phyloP scores from a whole-genome alignment of 192 early-diverging fungal species.

The Coemansia sp. region DNA sequence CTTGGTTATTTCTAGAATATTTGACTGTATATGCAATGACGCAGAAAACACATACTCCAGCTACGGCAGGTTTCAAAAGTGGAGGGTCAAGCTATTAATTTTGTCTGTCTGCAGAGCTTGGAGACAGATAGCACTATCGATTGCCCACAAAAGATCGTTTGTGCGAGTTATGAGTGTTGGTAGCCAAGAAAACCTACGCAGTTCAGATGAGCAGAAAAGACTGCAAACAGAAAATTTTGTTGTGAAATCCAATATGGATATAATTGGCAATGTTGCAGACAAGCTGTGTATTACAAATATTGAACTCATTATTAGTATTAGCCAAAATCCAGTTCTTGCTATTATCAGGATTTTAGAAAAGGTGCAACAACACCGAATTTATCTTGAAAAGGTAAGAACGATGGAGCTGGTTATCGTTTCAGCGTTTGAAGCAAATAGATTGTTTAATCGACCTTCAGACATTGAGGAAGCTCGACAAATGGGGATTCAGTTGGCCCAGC shows the following conservation, averaged over 20 bases:
- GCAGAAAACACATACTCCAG: neutral
- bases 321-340: neutral
- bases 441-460: neutral
- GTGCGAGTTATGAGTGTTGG: neutral
- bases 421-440: neutral
- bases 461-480: neutral
- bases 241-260: neutral
- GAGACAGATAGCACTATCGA: neutral
- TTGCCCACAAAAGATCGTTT: neutral
- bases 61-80: neutral
- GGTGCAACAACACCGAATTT: neutral
- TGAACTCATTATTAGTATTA: neutral
- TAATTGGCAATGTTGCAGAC: neutral
- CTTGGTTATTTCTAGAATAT: neutral
- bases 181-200: neutral
- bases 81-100: neutral
- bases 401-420: neutral
- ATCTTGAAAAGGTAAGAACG: neutral
- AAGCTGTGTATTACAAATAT: neutral
- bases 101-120: conserved; percentile 2
- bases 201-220: neutral
- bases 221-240: neutral
- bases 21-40: neutral
- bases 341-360: neutral
- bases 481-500: neutral